phyloP scores from a whole-genome alignment of 768 basidiomycete species.

The Filobasidium floriforme region DNA sequence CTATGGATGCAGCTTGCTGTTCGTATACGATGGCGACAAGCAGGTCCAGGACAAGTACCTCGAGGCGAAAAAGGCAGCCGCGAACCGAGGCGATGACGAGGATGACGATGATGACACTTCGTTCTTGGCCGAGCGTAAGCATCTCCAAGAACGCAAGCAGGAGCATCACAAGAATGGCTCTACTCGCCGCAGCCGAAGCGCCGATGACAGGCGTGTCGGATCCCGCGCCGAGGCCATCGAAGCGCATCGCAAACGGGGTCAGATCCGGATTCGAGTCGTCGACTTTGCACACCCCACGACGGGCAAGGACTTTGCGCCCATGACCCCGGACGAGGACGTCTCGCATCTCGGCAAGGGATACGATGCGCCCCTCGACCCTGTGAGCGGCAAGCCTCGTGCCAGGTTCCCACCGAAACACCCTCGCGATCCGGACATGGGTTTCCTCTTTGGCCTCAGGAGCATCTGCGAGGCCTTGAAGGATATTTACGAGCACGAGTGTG shows the following conservation, averaged over 20 bases:
- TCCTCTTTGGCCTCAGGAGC: slow-evolving; percentile 80
- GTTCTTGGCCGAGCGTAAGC: slow-evolving; percentile 15
- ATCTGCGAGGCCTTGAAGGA: slow-evolving; percentile 66
- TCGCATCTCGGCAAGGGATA: slow-evolving; percentile 63
- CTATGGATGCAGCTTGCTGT: slow-evolving; percentile 90
- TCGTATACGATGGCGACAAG: slow-evolving; percentile 93
- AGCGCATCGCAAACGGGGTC: slow-evolving; percentile 53
- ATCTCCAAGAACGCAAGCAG: slow-evolving; percentile 24
- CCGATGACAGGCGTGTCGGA: slow-evolving; percentile 17
- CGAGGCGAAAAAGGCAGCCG: slow-evolving; percentile 50
- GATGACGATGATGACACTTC: slow-evolving; percentile 25
- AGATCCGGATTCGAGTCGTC: slow-evolving; percentile 89
- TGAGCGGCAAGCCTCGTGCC: slow-evolving; percentile 76
- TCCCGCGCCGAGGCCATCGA: slow-evolving; percentile 5
- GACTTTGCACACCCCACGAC: slow-evolving; percentile 99
- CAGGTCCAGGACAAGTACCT: slow-evolving; percentile 66
- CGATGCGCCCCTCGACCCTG: slow-evolving; percentile 69
- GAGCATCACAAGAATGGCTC: neutral
- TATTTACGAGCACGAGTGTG: slow-evolving; percentile 81
- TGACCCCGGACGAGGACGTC: slow-evolving; percentile 23
- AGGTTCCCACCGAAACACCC: slow-evolving; percentile 90
- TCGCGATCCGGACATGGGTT: slow-evolving; percentile 84
- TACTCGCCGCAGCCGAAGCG: slow-evolving; percentile 31
- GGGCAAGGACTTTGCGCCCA: slow-evolving; percentile 75
- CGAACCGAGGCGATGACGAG: slow-evolving; percentile 27